These are phyloP conservation scores for Leucocoprinus leucothites DNA, from an alignment of 768 basidiomycete genomes.

Conservation along the genomic window DNA sequence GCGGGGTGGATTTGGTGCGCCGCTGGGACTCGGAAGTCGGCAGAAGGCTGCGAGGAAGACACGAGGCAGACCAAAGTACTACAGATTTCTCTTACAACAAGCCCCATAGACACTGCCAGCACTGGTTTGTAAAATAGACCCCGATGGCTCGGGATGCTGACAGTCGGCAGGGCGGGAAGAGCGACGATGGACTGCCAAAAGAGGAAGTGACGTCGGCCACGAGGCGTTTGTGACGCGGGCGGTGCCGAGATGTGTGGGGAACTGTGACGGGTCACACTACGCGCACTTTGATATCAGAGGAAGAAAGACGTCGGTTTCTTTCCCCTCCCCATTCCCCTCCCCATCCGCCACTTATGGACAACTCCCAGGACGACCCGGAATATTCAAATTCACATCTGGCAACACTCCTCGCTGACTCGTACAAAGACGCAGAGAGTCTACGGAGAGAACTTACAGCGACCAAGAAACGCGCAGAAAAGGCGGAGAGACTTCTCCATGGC, in stretches of 20 bases:
- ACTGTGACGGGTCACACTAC: constrained; percentile 1
- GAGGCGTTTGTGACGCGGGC: constrained; percentile 8
- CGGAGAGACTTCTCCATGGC: constrained; percentile 36
- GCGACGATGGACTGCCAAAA: not conserved
- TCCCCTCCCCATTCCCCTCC: not conserved
- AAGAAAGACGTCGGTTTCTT: not conserved
- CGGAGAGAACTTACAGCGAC: constrained; percentile 41
- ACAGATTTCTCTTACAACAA: too few species aligned
- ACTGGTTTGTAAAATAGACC: too few species aligned
- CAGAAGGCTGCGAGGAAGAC: not conserved
- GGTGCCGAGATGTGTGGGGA: constrained; percentile 11
- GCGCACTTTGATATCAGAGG: too few species aligned
- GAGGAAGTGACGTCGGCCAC: constrained; percentile 2
- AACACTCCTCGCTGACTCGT: constrained; percentile 49
- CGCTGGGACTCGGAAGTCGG: not conserved
- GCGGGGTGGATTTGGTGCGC: constrained; percentile 8
- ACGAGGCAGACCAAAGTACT: too few species aligned
- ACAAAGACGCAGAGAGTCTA: constrained; percentile 50
- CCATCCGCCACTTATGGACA: not conserved
- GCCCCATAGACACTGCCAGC: too few species aligned
- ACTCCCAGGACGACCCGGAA: not conserved
- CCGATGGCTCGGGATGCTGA: too few species aligned
- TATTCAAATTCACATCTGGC: constrained; percentile 48
- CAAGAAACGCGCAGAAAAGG: constrained; percentile 48
- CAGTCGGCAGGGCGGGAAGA: not conserved